phyloP scores from a whole-genome alignment of 2,329 filamentous ascomycete genomes.

The Talaromyces sp. region DNA sequence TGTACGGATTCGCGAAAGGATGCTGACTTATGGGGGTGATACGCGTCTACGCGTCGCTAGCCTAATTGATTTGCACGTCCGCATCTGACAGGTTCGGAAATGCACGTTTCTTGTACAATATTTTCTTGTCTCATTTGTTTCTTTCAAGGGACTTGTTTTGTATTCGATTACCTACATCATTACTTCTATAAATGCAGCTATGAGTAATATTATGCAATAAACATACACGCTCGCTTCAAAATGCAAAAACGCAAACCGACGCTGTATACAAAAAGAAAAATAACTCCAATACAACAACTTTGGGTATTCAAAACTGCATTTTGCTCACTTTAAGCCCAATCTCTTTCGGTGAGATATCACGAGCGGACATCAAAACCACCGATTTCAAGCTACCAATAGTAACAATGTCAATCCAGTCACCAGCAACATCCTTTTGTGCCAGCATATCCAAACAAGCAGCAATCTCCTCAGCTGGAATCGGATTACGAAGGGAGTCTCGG shows the following conservation, averaged over 20 bases:
- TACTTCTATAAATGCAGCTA: not conserved
- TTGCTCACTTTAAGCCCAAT: slow-evolving; percentile 31
- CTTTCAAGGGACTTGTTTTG: not conserved
- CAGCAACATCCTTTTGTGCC: slow-evolving; percentile 45
- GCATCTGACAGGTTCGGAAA: not conserved
- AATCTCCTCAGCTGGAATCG: slow-evolving; percentile 50
- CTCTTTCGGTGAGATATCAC: slow-evolving; percentile 35
- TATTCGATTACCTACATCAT: not conserved
- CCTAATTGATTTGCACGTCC: not conserved
- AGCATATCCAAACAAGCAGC: slow-evolving; percentile 48
- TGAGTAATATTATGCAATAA: not conserved
- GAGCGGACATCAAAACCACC: slow-evolving; percentile 45
- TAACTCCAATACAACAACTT: not conserved
- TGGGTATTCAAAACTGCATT: slow-evolving; percentile 12
- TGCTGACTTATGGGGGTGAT: too few relatives aligned
- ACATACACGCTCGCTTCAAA: not conserved
- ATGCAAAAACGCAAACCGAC: not conserved
- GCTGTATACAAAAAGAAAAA: not conserved
- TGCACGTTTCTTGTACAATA: too few relatives aligned
- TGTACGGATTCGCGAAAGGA: not conserved
- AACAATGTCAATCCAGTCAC: slow-evolving; percentile 50
- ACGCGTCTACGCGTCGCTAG: not conserved
- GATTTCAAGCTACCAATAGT: slow-evolving; percentile 45
- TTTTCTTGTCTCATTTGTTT: not conserved
- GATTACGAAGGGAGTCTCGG: slow-evolving; percentile 60